Percentiles rank a stretch among this genome's conserved stretches.
These are phyloP conservation scores for Lagenidium sp. DNA, from an alignment of 352 stramenopile species.

Conservation along the genomic window DNA sequence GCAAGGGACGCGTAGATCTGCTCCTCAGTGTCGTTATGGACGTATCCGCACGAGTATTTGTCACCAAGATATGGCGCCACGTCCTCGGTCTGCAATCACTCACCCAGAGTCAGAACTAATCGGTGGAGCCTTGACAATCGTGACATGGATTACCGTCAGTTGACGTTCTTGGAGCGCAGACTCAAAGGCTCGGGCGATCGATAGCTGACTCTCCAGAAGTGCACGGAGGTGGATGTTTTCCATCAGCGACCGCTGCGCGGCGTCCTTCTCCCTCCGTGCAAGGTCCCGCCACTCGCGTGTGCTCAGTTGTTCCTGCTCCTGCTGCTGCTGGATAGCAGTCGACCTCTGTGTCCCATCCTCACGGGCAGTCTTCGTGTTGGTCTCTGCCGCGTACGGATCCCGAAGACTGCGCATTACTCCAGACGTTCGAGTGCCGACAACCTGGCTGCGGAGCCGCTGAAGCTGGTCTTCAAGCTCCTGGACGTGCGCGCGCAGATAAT, in stretches of 20 bases:
- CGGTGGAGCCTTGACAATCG: no score
- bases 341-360: no score
- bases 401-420: constrained; percentile 4
- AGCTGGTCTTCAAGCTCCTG: constrained; percentile 23
- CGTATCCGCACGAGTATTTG: no score
- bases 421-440: constrained; percentile 8
- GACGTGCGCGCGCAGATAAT: constrained; percentile 22
- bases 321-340: no score
- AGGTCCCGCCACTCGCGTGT: constrained; percentile 43
- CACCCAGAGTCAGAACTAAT: no score
- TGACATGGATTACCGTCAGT: no score
- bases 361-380: no score
- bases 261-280: constrained; percentile 51
- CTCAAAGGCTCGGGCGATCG: constrained; percentile 15
- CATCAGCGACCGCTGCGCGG: constrained; percentile 60
- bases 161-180: no score
- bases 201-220: constrained; percentile 19
- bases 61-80: constrained; percentile 12
- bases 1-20: constrained; percentile 14
- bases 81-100: constrained; percentile 5
- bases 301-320: neutral
- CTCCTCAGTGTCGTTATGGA: no score
- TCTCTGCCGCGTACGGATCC: constrained; percentile 4
- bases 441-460: constrained; percentile 11
- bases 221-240: constrained; percentile 34